Percentiles rank a stretch among this genome's conserved stretches.
Conservation (phyloP, 2,329 filamentous ascomycete species). For the Leptodontidium sp. region DNA sequence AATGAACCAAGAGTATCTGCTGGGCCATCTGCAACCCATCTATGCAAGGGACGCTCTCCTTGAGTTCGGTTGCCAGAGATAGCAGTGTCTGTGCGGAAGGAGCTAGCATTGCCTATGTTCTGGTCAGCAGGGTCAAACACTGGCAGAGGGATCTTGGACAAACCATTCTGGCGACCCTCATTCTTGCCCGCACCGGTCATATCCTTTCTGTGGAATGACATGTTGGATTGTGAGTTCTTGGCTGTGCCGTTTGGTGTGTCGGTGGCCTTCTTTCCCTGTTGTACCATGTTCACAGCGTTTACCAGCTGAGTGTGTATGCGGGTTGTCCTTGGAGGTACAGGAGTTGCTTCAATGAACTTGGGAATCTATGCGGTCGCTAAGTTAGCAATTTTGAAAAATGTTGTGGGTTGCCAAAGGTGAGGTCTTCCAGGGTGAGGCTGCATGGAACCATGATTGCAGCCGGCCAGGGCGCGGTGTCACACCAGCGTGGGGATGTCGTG, state of each 20-base stretch:
- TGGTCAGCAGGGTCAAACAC: slow-evolving; percentile 34
- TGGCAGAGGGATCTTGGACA: slow-evolving; percentile 28
- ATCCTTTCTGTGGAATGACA: slow-evolving; percentile 70
- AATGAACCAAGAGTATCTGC: slow-evolving; percentile 75
- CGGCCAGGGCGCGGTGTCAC: slow-evolving; percentile 14
- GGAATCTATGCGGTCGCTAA: slow-evolving; percentile 22
- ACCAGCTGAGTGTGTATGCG: slow-evolving; percentile 23
- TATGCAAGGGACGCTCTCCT: slow-evolving; percentile 79
- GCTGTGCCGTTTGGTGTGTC: slow-evolving; percentile 54
- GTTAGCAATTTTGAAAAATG: slow-evolving; percentile 20
- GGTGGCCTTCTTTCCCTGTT: slow-evolving; percentile 55
- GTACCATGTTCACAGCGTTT: slow-evolving; percentile 65
- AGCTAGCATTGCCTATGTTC: slow-evolving; percentile 65
- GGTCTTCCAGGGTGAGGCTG: neutral
- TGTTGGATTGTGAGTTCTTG: slow-evolving; percentile 58
- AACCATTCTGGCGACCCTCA: slow-evolving; percentile 64
- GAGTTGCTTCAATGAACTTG: slow-evolving; percentile 20
- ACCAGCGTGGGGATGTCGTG: neutral
- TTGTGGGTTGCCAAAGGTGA: slow-evolving; percentile 23
- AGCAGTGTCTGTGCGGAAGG: slow-evolving; percentile 86
- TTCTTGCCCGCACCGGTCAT: slow-evolving; percentile 63
- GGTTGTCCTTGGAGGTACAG: slow-evolving; percentile 6
- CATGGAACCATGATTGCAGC: slow-evolving; percentile 16
- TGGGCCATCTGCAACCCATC: slow-evolving; percentile 76
- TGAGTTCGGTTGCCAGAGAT: slow-evolving; percentile 79